Base-by-base conservation (phyloP, 75 land plant genomes). In the Isoetes taiwanensis region DNA sequence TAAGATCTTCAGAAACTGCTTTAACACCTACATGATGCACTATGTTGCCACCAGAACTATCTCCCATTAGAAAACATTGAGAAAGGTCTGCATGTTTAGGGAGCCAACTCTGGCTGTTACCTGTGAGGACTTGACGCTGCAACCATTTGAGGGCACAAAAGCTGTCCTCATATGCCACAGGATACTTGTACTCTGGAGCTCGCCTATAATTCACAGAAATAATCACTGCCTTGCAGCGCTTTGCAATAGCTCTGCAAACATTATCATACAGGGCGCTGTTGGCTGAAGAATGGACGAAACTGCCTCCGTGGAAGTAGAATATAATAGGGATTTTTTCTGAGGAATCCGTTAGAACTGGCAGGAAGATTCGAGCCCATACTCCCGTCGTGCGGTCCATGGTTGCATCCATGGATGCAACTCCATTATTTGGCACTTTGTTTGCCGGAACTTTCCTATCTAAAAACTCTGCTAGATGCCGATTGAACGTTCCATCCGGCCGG, bases 271-370 rank as follows among this genome's bases (percentile, higher is more conserved):
- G 66, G 1, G 86, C 76, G 19, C 76, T 78, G 57, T 86, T 80
- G 28, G 94, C 78, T 0, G 84, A 74, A 12, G 83, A 78, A 54
- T 83, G 76, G 5, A 76, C 77, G 28, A 90, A 90, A 61, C 97
- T 84, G 4, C 97, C 97, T 10, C 97, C 97, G 48, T 90, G 97
- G 73, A 75, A 86, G 72, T 83, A 90, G 40, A 90, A 5, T 0
- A 88, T 73, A 16, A 88, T 76, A 0, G 95, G 95, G 8, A 78
- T 66, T 20, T 60, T 40, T 1, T 31, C 39, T 0, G 67, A 33
- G 14, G 31, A 21, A 16, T 66, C 58, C 28, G 41, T 62, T 2
- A 61, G 30, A 32, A 72, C 64, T 0, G 77, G 79, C 31, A 52
- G 34, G 54, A 78, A 90, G 39, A 86, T 53, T 10, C 97, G 75